Evolutionary conservation across 257 asterid genomes (phyloP), one percentile per base, ranked within the genome.

Genomic region (Nicotiana attenuata): DNA sequence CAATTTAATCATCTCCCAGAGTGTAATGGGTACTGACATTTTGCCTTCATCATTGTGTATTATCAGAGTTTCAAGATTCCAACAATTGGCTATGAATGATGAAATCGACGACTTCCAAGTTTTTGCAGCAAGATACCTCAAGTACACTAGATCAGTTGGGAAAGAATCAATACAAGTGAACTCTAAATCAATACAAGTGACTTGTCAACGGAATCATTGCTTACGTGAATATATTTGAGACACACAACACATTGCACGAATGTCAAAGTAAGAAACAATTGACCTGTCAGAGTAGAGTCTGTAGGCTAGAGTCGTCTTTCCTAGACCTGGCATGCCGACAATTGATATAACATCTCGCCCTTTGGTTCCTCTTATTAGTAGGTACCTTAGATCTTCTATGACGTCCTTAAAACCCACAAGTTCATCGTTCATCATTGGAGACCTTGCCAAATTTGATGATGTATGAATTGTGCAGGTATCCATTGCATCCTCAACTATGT

Each of bases 91-190:
- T 20, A 78, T 15, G 10, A 57, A 45, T 2, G 82, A n/a, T 65
- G 82, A 50, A 57, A 67, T 68, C 14, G 77, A 53, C 7, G 31
- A 15, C 22, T 50, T 6, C 5, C 5, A 35, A 13, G 66, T 69
- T 56, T 22, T 31, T 64, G 77, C 41, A 38, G 86, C 84, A 56
- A 85, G 24, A 50, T 52, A 82, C 26, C 84, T 85, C 38, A 80
- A 33, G 55, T 60, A 67, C 22, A 85, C 69, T 19, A 82, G 50
- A 9, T 80, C 47, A 0, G 31, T 13, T 0, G 64, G 71, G 19
- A 73, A 52, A n/a, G 22, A 17, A 2, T 22, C 66, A 13, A 33
- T 52, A 5, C 28, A 26, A 17, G 60, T 5, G 14, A 55, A 24
- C 11, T 29, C 77, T n/a, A 85, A 55, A 81, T 82, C 69, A n/a